Conservation (phyloP, 2,329 filamentous ascomycete genomes). For the Fusarium albosuccineum region DNA sequence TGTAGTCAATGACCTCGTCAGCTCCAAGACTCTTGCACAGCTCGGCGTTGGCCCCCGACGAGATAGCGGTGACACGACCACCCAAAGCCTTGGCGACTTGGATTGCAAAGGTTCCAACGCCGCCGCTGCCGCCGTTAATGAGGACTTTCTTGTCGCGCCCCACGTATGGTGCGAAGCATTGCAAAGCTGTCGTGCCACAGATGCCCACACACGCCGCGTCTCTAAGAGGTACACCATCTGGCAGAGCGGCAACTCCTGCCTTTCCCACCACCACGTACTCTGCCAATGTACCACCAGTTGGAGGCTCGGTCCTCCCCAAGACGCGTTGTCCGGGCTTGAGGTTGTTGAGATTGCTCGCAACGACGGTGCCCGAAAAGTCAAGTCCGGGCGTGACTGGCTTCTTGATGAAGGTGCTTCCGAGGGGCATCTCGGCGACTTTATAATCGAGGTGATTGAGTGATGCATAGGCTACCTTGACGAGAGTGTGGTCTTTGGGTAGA, state of each 20-base stretch:
- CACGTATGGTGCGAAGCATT: conserved; percentile 11
- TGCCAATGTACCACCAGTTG: conserved; percentile 19
- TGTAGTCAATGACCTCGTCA: conserved; percentile 25
- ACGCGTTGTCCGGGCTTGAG: conserved; percentile 21
- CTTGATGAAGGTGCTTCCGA: conserved; percentile 10
- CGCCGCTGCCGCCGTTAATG: conserved; percentile 38
- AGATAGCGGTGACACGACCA: conserved; percentile 20
- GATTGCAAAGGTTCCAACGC: conserved; percentile 31
- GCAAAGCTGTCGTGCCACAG: conserved; percentile 25
- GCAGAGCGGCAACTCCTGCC: conserved; percentile 8
- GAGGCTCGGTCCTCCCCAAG: conserved; percentile 29
- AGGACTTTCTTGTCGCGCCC: conserved; percentile 7
- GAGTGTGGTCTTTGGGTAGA: conserved; percentile 13
- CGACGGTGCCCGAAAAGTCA: conserved; percentile 36
- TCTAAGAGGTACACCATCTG: conserved; percentile 8
- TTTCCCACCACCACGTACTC: conserved; percentile 34
- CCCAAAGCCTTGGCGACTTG: conserved; percentile 33
- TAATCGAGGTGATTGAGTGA: conserved; percentile 42
- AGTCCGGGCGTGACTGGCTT: conserved; percentile 33
- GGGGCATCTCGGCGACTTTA: conserved; percentile 35
- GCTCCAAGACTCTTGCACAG: conserved; percentile 29
- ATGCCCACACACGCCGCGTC: conserved; percentile 32
- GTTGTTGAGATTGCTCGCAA: background rate
- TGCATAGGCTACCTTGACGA: conserved; percentile 35
- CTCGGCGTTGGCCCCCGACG: conserved; percentile 12